phyloP scores from a whole-genome alignment of 441 rosid genomes.

The Croton setiger region DNA sequence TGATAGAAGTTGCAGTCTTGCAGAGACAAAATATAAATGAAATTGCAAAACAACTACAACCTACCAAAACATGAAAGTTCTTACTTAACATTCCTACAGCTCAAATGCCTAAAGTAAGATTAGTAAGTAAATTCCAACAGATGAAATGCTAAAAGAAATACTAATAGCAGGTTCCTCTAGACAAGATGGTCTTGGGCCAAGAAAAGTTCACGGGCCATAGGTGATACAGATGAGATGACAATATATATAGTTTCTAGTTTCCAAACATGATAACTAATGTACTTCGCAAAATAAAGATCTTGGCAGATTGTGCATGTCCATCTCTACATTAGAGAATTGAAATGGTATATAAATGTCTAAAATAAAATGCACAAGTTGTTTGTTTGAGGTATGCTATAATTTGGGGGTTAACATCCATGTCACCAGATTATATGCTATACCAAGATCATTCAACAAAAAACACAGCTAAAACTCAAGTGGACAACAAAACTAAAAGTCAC shows the following conservation, averaged over 20 bases:
- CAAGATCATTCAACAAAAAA: conserved; percentile 5
- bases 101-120: no score
- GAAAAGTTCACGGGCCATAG: neutral
- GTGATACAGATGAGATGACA: neutral
- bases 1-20: neutral
- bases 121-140: no score
- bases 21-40: neutral
- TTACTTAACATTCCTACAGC: neutral
- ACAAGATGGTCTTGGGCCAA: conserved; percentile 2
- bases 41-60: neutral
- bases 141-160: neutral
- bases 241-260: neutral
- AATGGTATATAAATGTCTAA: neutral
- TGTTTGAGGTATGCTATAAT: neutral
- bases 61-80: neutral
- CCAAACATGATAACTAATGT: neutral
- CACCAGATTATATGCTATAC: neutral
- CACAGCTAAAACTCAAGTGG: conserved; percentile 5
- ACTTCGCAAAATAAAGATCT: neutral
- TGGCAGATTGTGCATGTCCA: neutral
- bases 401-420: neutral
- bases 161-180: neutral
- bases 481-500: conserved; percentile 32
- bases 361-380: neutral
- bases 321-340: neutral